Evolutionary conservation across 73 alveolate genomes (phyloP), one percentile per base, ranked within the genome.

Genomic region (Paramecium sexaurelia): DNA sequence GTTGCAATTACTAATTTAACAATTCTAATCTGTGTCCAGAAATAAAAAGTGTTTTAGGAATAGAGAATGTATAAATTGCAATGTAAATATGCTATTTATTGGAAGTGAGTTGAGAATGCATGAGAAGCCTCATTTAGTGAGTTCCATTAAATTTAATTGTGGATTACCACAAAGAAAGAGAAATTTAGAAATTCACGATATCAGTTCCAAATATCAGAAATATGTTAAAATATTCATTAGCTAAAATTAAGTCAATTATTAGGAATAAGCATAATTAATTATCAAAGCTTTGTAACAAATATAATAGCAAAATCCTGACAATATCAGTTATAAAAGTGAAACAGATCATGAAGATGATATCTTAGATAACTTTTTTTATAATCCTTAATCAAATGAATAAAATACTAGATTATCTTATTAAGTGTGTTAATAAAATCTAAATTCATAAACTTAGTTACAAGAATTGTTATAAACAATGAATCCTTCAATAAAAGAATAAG

Each of bases 341-440:
- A 78, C 75, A 29, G 90, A 41, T 19, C 90, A 78, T 43, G 90
- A 78, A 20, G 90, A 78, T 78, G 90, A 78, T 13, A 78, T 78
- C n/a, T 78, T 78, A 17, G 90, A 78, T 40, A 32, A n/a, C 2
- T 78, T 24, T 13, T 39, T 7, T 20, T 78, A 22, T 22, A 41
- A 41, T 39, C 15, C 43, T 35, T 17, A 73, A 22, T 1, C 33
- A 22, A 39, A 41, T 2, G 40, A 78, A 15, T n/a, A 24, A 6
- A 66, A 7, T 66, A 20, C 67, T n/a, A 0, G 27, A 51, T 51
- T 6, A 8, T 66, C 13, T 22, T 66, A 32, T 22, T 27, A 13
- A 24, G 7, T 17, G 9, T 29, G 35, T 61, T 17, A 40, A 37
- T 7, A 75, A 75, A 35, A 29, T 68, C 17, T 33, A 17, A 33